These are phyloP conservation scores for Tetrahymena borealis DNA, from an alignment of 73 alveolate genomes.

Conservation along the genomic window DNA sequence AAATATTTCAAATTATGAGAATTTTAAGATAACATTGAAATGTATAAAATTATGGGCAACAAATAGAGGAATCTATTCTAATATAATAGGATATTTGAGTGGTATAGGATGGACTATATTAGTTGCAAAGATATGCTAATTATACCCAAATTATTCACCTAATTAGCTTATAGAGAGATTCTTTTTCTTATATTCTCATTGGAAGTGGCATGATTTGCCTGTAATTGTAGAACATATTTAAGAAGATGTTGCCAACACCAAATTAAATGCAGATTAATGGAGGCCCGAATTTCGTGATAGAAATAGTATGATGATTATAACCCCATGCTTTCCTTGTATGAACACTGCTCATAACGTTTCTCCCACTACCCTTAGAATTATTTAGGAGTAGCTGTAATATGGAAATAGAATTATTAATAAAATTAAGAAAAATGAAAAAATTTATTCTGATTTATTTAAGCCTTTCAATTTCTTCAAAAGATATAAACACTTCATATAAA, in stretches of 20 bases:
- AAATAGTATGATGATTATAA: conserved; percentile 75
- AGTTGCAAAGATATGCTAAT: conserved; percentile 78
- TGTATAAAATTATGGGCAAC: conserved; percentile 93
- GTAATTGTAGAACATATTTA: conserved; percentile 66
- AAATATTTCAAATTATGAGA: conserved; percentile 59
- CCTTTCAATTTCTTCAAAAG: conserved; percentile 68
- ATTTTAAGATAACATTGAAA: conserved; percentile 71
- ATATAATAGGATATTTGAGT: conserved; percentile 92
- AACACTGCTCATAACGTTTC: conserved; percentile 86
- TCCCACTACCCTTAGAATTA: conserved; percentile 64
- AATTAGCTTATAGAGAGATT: conserved; percentile 77
- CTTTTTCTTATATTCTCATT: conserved; percentile 66
- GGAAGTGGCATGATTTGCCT: conserved; percentile 93
- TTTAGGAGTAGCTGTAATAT: conserved; percentile 70
- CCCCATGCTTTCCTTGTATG: conserved; percentile 95
- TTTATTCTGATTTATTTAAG: conserved; percentile 84
- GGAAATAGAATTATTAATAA: conserved; percentile 61
- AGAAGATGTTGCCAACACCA: conserved; percentile 59
- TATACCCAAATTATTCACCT: conserved; percentile 77
- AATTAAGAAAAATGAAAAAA: conserved; percentile 40
- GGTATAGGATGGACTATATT: conserved; percentile 96
- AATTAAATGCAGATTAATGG: conserved; percentile 33
- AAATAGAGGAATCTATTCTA: conserved; percentile 88
- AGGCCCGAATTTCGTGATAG: conserved; percentile 11
- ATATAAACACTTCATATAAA: conserved; percentile 68